Evolutionary conservation across 1,284 basidiomycete species (phyloP), one percentile per base, ranked within the genome.

Genomic region (Puccinia triticina): DNA sequence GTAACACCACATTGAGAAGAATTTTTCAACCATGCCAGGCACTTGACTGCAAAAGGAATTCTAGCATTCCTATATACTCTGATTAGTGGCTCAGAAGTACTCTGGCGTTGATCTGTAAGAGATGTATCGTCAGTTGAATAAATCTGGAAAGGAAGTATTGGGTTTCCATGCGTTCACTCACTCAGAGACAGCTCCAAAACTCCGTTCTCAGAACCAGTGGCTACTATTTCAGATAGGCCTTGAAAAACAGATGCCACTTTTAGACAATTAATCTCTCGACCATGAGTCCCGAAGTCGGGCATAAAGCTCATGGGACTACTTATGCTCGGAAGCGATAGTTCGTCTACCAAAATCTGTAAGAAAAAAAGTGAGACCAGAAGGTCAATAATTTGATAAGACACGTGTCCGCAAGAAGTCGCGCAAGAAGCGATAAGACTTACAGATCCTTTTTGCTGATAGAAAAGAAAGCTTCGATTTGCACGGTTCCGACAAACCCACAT

Each of bases 121-220:
- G 40, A 43, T 43, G 12, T 71, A 48, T 48, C 2, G 12, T 50
- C 26, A 32, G 43, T 18, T 21, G 21, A 23, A 37, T 4, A 40
- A 66, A 66, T 10, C 48, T 18, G 23, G 16, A 66, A 66, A 40
- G 26, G 34, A 34, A 69, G 29, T 8, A 69, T 21, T 26, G 23
- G 40, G 34, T 69, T 59, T n/a, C 14, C 1, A 43, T n/a, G 0
- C 2, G 32, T 11, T 23, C n/a, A 50, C 69, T 71, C 26, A 71
- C 69, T 21, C 2, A 71, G 40, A 71, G 43, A 71, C 23, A 71
- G 37, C 34, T 48, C 69, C 40, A 71, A 71, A 50, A 71, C 69
- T 1, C 69, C 69, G 18, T 71, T 71, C 48, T 71, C 69, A 71
- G 69, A 71, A n/a, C 69, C 69, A 48, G 69, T 71, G 7, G 69